Evolutionary conservation across 2,329 filamentous ascomycete species (phyloP), one percentile per base, ranked within the genome.

Genomic region (Ophidiomyces ophidiicola): DNA sequence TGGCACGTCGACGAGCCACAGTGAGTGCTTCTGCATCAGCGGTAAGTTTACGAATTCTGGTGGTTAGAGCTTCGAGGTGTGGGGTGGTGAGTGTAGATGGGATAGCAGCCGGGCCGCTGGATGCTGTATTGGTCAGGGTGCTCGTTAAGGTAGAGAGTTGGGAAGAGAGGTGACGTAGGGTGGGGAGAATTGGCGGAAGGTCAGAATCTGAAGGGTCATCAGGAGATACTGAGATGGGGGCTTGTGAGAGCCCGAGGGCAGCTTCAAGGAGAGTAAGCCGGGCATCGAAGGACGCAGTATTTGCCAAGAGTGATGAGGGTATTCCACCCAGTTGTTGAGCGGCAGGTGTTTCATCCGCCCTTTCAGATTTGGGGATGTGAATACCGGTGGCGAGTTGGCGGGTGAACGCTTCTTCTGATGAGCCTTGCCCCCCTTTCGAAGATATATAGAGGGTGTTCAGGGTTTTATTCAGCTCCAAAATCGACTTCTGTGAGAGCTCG

Each of bases 241-340:
- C 75, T 15, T 78, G 77, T 28, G 77, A 80, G 34, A 94, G 72
- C 6, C 90, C 90, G 19, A 98, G 72, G 1, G 78, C 74, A 48
- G 77, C 77, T 64, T 98, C 90, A 33, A 98, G 67, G 20, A 81
- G 66, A 2, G 80, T 67, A 14, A 98, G 73, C 4, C 90, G 76
- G 20, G 75, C 72, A 55, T 96, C 88, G 52, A 98, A 94, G 46
- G 90, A 82, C 17, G 87, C 83, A 5, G 84, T 80, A 58, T 86
- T 82, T 23, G 78, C 76, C 24, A 94, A 68, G 18, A 82, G 35
- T 61, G 70, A 31, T 67, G 78, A 21, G 3, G 57, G 46, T 4
- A 54, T 4, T 30, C 48, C 32, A 10, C 46, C 29, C 10, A 47
- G 41, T 37, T 46, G 41, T 37, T 46, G 41, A 24, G 46, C 15